A percentile compares a stretch with the other conserved stretches of the same genome.
Evolutionary conservation across 768 basidiomycete genomes (phyloP).

Genomic region (Lactarius indigo): DNA sequence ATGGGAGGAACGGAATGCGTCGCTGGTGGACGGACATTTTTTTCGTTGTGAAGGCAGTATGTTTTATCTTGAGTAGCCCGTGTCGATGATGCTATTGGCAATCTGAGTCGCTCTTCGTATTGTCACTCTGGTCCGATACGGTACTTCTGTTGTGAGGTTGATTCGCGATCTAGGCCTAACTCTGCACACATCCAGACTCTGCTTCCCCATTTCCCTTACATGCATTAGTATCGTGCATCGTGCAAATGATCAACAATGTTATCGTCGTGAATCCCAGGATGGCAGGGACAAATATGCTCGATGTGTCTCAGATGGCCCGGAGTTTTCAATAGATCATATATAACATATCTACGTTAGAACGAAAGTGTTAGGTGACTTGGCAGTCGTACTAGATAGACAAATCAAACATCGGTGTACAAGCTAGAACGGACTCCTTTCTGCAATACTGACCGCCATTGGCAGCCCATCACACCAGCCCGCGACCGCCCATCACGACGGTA

Average conservation of each 20-base stretch:
- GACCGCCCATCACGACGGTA: conserved; percentile 25
- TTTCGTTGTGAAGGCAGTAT: neutral
- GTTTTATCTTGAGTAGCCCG: neutral
- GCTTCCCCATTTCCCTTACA: neutral
- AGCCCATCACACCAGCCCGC: conserved; percentile 25
- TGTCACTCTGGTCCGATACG: too few species aligned
- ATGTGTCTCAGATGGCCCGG: too few species aligned
- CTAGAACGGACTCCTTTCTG: neutral
- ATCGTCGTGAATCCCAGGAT: too few species aligned
- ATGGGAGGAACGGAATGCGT: conserved; percentile 37
- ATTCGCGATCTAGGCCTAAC: neutral
- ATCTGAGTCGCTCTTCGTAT: neutral
- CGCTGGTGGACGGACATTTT: conserved; percentile 37
- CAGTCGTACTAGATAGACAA: neutral
- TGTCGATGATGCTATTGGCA: neutral
- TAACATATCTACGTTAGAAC: neutral
- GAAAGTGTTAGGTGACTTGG: neutral
- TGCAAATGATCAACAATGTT: neutral
- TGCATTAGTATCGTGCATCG: neutral
- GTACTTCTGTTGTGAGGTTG: neutral
- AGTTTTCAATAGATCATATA: neutral
- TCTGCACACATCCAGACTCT: neutral
- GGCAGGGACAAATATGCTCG: too few species aligned
- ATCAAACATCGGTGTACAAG: neutral
- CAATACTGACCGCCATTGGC: neutral